Evolutionary conservation across 305 asterid species (phyloP).

Genomic region (Fraxinus sp.): DNA sequence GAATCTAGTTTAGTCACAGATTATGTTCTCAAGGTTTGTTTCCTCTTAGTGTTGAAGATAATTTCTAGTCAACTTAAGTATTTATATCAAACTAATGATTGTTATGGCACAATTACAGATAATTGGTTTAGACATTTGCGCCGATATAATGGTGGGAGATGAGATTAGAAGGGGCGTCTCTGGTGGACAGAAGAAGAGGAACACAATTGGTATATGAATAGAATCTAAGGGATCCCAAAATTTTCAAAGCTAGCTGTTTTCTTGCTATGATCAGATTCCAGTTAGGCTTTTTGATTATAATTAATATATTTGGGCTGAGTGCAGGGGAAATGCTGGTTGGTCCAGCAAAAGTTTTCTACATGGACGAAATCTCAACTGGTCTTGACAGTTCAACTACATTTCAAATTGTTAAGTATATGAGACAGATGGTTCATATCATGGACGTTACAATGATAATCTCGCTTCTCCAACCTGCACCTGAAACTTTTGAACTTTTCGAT

Average conservation of each 20-base stretch:
- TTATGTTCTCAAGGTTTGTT: constrained; percentile 73
- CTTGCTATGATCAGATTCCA: not conserved
- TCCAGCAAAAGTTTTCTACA: constrained; percentile 87
- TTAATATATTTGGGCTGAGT: constrained; percentile 8
- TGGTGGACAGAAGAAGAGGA: constrained; percentile 95
- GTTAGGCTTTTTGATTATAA: not conserved
- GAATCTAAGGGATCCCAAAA: not conserved
- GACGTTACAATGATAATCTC: constrained; percentile 88
- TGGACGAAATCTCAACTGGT: constrained; percentile 98
- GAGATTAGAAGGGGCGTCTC: constrained; percentile 95
- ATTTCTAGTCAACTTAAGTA: not conserved
- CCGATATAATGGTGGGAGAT: constrained; percentile 87
- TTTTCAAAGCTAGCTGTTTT: not conserved
- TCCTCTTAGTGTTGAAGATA: constrained; percentile 10
- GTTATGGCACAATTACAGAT: constrained; percentile 42
- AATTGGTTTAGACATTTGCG: constrained; percentile 90
- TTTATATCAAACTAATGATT: not conserved
- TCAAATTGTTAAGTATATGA: constrained; percentile 79
- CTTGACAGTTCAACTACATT: constrained; percentile 93
- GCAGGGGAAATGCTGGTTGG: constrained; percentile 97
- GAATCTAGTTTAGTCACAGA: constrained; percentile 88
- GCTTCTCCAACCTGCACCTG: constrained; percentile 97
- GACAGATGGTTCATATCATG: constrained; percentile 87
- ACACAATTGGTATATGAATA: constrained; percentile 73
- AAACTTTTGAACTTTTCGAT: constrained; percentile 81